phyloP scores from a whole-genome alignment of 495 filamentous ascomycete species.

The Immersiella caudata region DNA sequence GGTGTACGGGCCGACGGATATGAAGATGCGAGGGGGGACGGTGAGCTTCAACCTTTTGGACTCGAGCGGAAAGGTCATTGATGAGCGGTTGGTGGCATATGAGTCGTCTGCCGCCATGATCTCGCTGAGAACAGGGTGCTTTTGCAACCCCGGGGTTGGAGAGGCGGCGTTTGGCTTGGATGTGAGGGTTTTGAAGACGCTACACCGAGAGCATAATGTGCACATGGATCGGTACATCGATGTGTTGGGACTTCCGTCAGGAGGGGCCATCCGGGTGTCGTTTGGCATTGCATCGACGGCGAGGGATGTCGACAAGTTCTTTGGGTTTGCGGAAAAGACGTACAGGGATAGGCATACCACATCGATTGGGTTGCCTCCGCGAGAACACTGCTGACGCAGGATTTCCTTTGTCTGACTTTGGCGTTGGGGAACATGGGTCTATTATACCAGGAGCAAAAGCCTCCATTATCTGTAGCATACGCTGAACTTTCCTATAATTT shows the following conservation, averaged over 20 bases:
- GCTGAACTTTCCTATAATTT: no score
- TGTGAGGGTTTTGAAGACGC: neutral
- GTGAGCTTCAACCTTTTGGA: conserved; percentile 60
- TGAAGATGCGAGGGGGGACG: conserved; percentile 56
- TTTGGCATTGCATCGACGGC: conserved; percentile 38
- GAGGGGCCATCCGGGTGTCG: conserved; percentile 36
- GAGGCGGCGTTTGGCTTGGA: conserved; percentile 33
- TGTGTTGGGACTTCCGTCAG: conserved; percentile 26
- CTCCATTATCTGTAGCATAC: neutral
- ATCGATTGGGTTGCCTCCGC: conserved; percentile 8
- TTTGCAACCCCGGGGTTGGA: conserved; percentile 64
- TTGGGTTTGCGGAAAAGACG: conserved; percentile 35
- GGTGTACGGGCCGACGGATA: conserved; percentile 56
- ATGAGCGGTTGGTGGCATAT: conserved; percentile 56
- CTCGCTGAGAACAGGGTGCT: conserved; percentile 60
- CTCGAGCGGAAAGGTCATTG: conserved; percentile 47
- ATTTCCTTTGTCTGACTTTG: neutral
- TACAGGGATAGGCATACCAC: conserved; percentile 36
- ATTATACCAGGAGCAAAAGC: neutral
- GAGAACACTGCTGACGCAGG: conserved; percentile 9
- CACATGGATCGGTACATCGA: conserved; percentile 27
- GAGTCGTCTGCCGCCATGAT: conserved; percentile 48
- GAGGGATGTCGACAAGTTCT: conserved; percentile 35
- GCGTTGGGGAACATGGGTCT: neutral
- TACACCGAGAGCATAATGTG: conserved; percentile 12